Conservation (phyloP, 2,329 filamentous ascomycete genomes). For the Ophiocordyceps camponoti-leonardi region DNA sequence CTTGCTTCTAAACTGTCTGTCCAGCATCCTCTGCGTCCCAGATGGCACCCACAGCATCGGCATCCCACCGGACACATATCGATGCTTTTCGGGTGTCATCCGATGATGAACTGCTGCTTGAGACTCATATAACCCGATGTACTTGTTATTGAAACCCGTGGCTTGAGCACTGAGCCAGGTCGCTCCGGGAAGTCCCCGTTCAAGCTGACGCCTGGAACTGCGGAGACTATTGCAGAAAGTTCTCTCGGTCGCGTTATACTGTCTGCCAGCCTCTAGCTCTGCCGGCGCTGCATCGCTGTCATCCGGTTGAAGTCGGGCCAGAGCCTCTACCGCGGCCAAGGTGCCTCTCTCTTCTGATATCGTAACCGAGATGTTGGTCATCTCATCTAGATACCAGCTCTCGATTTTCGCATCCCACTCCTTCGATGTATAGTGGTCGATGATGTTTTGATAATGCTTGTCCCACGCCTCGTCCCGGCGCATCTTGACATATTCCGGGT, state of each 20-base stretch:
- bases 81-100: background rate
- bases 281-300: background rate
- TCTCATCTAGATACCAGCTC: background rate
- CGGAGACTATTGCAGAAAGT: background rate
- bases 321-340: background rate
- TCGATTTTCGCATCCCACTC: background rate
- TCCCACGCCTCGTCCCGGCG: background rate
- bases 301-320: background rate
- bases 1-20: background rate
- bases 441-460: background rate
- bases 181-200: background rate
- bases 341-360: background rate
- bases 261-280: background rate
- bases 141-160: background rate
- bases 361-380: background rate
- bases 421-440: background rate
- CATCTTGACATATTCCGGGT: background rate
- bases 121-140: background rate
- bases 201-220: background rate
- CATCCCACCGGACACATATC: background rate
- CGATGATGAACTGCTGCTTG: background rate
- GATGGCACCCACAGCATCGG: background rate
- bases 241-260: background rate
- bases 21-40: background rate
- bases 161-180: background rate